Percentiles rank a stretch among this genome's conserved stretches.
Conservation (phyloP, 2,329 filamentous ascomycete species). For the Venturiaceae sp. region DNA sequence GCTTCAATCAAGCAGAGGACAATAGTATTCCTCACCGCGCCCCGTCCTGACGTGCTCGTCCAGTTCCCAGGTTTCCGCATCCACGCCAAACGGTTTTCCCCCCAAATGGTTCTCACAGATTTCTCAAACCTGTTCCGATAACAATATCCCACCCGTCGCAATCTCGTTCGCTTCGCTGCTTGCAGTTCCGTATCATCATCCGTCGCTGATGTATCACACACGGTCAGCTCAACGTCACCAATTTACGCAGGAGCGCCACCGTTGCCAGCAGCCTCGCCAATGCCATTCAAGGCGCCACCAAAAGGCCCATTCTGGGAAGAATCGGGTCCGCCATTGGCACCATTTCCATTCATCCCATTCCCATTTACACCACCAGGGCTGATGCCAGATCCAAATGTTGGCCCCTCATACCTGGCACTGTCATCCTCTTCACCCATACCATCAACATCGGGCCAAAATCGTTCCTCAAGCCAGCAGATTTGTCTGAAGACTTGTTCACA, state of each 20-base stretch:
- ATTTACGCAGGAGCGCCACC: background rate
- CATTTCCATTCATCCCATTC: background rate
- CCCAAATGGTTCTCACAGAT: too few relatives aligned
- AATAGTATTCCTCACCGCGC: too few relatives aligned
- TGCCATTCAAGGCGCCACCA: constrained; percentile 6
- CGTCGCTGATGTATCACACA: too few relatives aligned
- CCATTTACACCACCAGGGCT: background rate
- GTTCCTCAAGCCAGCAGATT: constrained; percentile 37
- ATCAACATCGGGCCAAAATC: constrained; percentile 40
- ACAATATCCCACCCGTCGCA: too few relatives aligned
- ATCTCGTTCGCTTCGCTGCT: too few relatives aligned
- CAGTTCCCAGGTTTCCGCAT: too few relatives aligned
- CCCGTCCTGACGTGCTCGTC: too few relatives aligned
- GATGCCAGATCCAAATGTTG: background rate
- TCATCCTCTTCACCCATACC: constrained; percentile 38
- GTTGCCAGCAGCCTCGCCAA: constrained; percentile 1
- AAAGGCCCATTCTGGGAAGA: background rate
- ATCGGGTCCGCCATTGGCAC: background rate
- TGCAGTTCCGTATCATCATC: too few relatives aligned
- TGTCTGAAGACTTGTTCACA: constrained; percentile 39
- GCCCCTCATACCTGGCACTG: constrained; percentile 9
- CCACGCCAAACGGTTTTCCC: too few relatives aligned
- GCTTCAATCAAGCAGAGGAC: too few relatives aligned
- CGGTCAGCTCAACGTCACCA: background rate
- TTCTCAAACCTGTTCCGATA: too few relatives aligned